These are phyloP conservation scores for Vitis hybrid DNA, from an alignment of 177 flowering plant species.

Conservation along the genomic window DNA sequence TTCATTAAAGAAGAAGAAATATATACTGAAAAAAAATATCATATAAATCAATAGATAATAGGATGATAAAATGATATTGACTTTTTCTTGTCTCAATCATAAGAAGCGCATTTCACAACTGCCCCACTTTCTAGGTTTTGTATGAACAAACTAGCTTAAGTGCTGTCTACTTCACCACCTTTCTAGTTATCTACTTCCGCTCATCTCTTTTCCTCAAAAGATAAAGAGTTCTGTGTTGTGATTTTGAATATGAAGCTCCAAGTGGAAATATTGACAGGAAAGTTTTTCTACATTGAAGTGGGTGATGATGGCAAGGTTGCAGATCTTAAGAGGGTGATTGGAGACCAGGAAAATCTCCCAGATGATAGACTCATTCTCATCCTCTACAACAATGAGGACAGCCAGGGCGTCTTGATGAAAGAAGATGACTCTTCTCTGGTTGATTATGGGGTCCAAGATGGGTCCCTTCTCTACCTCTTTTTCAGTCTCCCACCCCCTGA, in stretches of 20 bases:
- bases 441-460: constrained; percentile 46
- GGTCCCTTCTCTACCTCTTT: constrained; percentile 44
- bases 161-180: no score
- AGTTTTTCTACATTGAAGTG: constrained; percentile 35
- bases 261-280: constrained; percentile 51
- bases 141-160: no score
- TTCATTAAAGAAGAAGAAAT: no score
- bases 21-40: no score
- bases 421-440: constrained; percentile 24
- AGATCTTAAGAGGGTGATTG: constrained; percentile 47
- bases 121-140: no score
- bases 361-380: constrained; percentile 35
- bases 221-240: no score
- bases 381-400: constrained; percentile 1
- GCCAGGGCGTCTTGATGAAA: constrained; percentile 2
- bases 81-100: no score
- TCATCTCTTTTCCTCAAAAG: no score
- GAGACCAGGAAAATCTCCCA: constrained; percentile 36
- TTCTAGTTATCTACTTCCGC: no score
- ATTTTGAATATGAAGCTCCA: constrained; percentile 33
- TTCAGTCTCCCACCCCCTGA: constrained; percentile 23
- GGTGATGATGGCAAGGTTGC: constrained; percentile 37
- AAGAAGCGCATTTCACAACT: no score
- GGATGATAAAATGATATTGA: no score
- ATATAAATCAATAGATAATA: no score